Evolutionary conservation across 2,329 filamentous ascomycete genomes (phyloP).

Genomic region (Trichoderma sp.): DNA sequence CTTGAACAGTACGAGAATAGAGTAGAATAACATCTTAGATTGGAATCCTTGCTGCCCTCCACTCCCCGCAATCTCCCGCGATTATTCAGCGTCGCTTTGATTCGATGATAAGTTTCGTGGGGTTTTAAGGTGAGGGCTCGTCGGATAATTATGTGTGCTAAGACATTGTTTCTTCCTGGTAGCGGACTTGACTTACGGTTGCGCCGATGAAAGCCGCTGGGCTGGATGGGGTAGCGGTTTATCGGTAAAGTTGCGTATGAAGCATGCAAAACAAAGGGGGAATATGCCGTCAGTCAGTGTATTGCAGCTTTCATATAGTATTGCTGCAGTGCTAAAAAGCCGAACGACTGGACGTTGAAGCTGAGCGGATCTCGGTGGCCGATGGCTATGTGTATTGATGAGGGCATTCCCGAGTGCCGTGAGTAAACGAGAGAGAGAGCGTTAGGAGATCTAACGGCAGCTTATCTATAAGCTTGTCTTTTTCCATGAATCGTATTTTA

Average conservation of each 20-base stretch:
- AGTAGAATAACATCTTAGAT: neutral
- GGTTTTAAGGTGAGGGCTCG: neutral
- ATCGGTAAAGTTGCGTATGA: neutral
- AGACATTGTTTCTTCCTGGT: neutral
- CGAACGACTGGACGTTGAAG: neutral
- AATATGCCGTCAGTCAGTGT: neutral
- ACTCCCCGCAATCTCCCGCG: neutral
- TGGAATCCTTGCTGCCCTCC: neutral
- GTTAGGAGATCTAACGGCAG: neutral
- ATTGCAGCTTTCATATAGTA: neutral
- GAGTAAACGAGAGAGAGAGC: neutral
- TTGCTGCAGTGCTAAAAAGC: neutral
- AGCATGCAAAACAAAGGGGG: no score
- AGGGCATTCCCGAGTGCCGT: neutral
- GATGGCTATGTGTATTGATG: neutral
- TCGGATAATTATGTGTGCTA: neutral
- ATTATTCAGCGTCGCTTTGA: neutral
- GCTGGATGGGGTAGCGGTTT: neutral
- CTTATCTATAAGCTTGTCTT: neutral
- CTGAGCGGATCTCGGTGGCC: neutral
- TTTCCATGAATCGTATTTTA: neutral
- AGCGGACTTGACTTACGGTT: neutral
- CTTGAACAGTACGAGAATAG: neutral
- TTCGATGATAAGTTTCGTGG: neutral
- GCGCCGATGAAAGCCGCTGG: constrained; percentile 16